A percentile compares a stretch with the other conserved stretches of the same genome.
Evolutionary conservation across 768 basidiomycete genomes (phyloP).

Genomic region (Epithele typhae): DNA sequence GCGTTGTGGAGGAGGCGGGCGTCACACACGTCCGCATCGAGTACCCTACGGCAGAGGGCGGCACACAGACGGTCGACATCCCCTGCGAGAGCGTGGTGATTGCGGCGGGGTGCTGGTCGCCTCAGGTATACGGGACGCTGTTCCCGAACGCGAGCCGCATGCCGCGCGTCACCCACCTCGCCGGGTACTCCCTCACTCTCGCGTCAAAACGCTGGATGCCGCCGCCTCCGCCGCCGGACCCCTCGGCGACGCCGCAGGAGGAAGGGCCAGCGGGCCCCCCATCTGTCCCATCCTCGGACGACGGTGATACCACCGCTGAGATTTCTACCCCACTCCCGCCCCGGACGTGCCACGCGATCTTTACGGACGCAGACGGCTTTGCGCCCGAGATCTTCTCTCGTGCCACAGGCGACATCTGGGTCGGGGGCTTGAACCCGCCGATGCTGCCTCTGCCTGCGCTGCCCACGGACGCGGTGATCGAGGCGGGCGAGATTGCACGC

Average conservation of each 20-base stretch:
- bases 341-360: conserved; percentile 26
- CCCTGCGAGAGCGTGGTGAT: conserved; percentile 29
- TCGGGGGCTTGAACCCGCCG: conserved; percentile 29
- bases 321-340: not conserved
- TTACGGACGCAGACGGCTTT: conserved; percentile 27
- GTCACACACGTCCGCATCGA: conserved; percentile 18
- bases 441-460: conserved; percentile 21
- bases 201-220: conserved; percentile 21
- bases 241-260: not conserved
- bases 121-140: conserved; percentile 27
- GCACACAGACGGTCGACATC: conserved; percentile 15
- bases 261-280: not conserved
- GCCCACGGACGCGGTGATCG: conserved; percentile 16
- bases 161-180: conserved; percentile 26
- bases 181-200: conserved; percentile 26
- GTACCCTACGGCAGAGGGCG: conserved; percentile 8
- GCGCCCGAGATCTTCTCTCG: conserved; percentile 31
- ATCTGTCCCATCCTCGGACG: not conserved
- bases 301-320: too few species aligned
- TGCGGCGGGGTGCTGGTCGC: conserved; percentile 35
- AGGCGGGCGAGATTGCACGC: conserved; percentile 6
- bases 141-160: conserved; percentile 26
- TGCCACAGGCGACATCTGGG: conserved; percentile 25
- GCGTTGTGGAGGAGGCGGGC: conserved; percentile 11
- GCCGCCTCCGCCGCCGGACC: not conserved